Base-by-base conservation (phyloP, 2,329 filamentous ascomycete genomes). In the Pseudogymnoascus destructans region DNA sequence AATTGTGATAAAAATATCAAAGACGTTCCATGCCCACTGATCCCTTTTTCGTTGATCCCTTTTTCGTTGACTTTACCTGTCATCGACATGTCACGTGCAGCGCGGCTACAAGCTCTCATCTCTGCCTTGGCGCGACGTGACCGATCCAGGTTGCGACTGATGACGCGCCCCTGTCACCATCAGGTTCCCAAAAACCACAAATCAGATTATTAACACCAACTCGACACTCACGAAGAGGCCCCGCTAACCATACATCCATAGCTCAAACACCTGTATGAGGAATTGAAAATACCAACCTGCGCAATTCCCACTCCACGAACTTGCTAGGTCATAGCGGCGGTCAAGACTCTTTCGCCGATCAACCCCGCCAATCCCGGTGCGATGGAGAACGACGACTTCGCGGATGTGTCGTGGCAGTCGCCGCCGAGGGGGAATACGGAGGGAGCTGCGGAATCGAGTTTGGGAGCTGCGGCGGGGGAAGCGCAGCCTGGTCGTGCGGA, bases 331-430 rank as follows among this genome's bases (percentile, higher is more conserved):
- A 6, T 46, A 46, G 40, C 7, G 40, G 40, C 7, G 40, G 40
- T 15, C 15, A 15, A 13, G 13, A 46, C 3, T 3, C 15, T 9
- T 40, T 46, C 38, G 40, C 40, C 40, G 21, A 57, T 8, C 35
- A 36, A 46, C 55, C 55, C 55, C 55, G 55, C 55, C 55, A 57
- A 35, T 40, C 33, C 32, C 55, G 55, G 35, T 38, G 54, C 57
- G 27, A 70, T 70, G 68, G 64, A 70, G 55, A 63, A 68, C 67
- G 85, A 88, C 72, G 85, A 87, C 73, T 93, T 93, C 72, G 87
- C 89, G 69, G 87, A 81, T 69, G 82, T 92, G 62, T 86, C 86
- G 60, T 95, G 89, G 89, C 77, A 80, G 64, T 55, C 52, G 15
- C 27, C 52, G 27, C 52, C 52, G 19, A 19, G 27, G 15, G 52